Evolutionary conservation across 106 monocot species (phyloP), one percentile per base, ranked within the genome.

Genomic region (Allium cepa): DNA sequence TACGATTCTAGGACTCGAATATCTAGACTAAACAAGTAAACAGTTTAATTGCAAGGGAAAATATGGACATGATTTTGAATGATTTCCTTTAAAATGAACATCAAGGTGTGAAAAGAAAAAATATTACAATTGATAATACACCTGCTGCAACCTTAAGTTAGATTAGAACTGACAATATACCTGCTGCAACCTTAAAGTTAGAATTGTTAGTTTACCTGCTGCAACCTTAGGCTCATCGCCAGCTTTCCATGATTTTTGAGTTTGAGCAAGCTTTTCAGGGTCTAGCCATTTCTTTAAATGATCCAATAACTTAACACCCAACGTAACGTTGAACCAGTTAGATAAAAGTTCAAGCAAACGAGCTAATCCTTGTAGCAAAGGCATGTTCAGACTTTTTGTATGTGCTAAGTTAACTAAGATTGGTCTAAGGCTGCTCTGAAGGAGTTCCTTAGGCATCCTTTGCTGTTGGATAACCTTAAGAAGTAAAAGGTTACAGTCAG

Each of bases 171-270:
- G 36, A 36, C 36, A 36, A 36, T 36, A 36, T 36, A 36, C 36
- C 36, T 36, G 36, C 36, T 36, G 5, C 36, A 36, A 36, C 36
- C 36, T 36, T 36, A 36, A 22, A 36, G 53, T 36, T 3, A 22
- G 62, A 16, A 50, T 27, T 13, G 47, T 46, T 9, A 71, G 9
- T 61, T 58, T 51, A 90, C 94, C 94, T 77, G 99, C 99, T 36
- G 99, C 99, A 73, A 99, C 87, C 70, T 99, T 99, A 48, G 99
- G 99, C 79, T 99, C 99, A 79, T 99, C 99, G 50, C 93, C 99
- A 76, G 87, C 57, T 66, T 93, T 99, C 93, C 99, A 99, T 50
- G 99, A 76, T 64, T 90, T 99, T 62, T 93, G 93, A 72, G 76
- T 81, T 76, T 90, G 90, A 17, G 87, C 99, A 78, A 99, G 93